A percentile compares a stretch with the other conserved stretches of the same genome.
These are phyloP conservation scores for Dictyostelium citrinum DNA, from an alignment of 78 protist species.

Conservation along the genomic window DNA sequence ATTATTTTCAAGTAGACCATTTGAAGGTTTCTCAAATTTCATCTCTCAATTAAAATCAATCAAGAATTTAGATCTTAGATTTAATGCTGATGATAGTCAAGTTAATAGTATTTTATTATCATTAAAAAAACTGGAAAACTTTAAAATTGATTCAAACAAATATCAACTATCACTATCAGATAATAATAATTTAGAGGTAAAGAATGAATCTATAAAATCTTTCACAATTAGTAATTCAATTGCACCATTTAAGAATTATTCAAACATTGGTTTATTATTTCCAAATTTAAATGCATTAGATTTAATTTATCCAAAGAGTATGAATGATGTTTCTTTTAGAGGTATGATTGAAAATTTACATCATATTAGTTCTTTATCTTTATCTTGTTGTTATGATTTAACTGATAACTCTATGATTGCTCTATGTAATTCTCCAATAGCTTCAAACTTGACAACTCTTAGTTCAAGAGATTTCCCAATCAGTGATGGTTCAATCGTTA, in stretches of 20 bases:
- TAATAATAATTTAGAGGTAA: background rate
- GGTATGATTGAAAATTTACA: background rate
- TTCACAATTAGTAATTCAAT: background rate
- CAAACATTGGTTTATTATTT: constrained; percentile 9
- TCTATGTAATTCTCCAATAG: background rate
- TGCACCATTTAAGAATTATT: background rate
- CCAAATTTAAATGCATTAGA: background rate
- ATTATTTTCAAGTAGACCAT: background rate
- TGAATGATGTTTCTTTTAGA: constrained; percentile 4
- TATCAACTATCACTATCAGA: background rate
- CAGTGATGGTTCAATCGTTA: constrained; percentile 9
- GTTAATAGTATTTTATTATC: background rate
- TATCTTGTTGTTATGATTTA: background rate
- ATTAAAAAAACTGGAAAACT: background rate
- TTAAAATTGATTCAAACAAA: background rate
- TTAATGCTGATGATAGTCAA: background rate
- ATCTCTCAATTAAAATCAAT: background rate
- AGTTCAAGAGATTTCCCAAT: background rate
- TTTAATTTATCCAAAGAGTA: background rate
- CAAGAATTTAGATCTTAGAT: background rate
- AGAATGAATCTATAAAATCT: background rate
- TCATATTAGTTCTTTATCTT: background rate
- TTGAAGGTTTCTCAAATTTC: background rate
- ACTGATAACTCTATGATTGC: constrained; percentile 15
- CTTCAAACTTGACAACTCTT: background rate